Evolutionary conservation across 2,329 filamentous ascomycete genomes (phyloP), one percentile per base, ranked within the genome.

Genomic region (Penicillium concentricum): DNA sequence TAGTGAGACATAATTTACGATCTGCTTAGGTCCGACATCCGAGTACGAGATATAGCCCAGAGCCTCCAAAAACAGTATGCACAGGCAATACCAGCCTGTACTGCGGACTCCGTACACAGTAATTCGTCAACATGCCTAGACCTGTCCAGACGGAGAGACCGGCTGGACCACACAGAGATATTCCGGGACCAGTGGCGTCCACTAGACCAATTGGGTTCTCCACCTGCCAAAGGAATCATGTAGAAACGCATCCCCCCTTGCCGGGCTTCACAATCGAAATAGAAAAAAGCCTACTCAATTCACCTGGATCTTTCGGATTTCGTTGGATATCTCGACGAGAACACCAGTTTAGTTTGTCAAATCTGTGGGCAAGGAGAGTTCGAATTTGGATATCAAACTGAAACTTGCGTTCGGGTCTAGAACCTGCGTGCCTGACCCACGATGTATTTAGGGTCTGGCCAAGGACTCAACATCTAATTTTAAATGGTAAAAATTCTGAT

Each of bases 141-240:
- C 54, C 43, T 44, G 38, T 26, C 22, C 39, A 50, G 18, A 47
- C 35, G 41, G n/a, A 34, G 13, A 58, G 52, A 57, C 54, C 51
- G 24, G 49, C 39, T 18, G 59, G 55, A 59, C 61, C 59, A 57
- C 50, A 47, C 28, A 22, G 24, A 22, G 32, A 58, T 54, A 54
- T 59, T 58, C 56, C 57, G 39, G 48, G 57, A 44, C 49, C 54
- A 30, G 62, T 64, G 63, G 63, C 63, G 63, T 42, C 52, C 58
- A 51, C 55, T 65, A 65, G 63, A 35, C 32, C 47, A 41, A 46
- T 22, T 42, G 47, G n/a, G 41, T 41, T 50, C 56, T 37, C 62
- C 62, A 63, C 61, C 58, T 57, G 51, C 44, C 48, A 55, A 15
- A 37, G 28, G 18, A 42, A 42, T 35, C 45, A 51, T 46, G 45